Evolutionary conservation across 2,329 filamentous ascomycete genomes (phyloP), one percentile per base, ranked within the genome.

Genomic region (Ophiostoma quercus): DNA sequence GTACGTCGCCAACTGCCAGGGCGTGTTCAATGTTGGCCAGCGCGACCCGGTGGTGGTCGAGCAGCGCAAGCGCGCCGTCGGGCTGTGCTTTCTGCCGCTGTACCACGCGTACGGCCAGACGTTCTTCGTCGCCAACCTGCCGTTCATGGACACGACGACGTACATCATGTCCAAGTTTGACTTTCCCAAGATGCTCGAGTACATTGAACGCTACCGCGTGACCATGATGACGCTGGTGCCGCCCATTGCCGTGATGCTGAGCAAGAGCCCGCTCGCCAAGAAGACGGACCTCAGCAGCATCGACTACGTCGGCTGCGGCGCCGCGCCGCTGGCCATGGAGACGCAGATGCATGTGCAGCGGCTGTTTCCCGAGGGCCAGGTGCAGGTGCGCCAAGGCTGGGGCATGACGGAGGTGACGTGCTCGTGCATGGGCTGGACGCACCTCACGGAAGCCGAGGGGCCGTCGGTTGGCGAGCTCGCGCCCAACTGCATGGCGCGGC

Each of bases 371-470:
- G 78, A 1, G 69, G 73, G 76, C 3, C 74, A 76, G 1, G 69
- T 84, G 8, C 68, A 73, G 2, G 73, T 84, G 14, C 80, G 81
- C 76, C 92, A 94, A 78, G 92, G 91, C 3, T 96, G 91, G 90
- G 92, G 92, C 5, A 94, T 96, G 92, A 95, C 92, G 0, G 92
- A 95, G 77, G 80, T 85, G 2, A 95, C 92, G 0, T 94, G 92
- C 77, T 87, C 89, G 0, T 82, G 85, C 22, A 83, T 91, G 14
- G 83, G 83, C 7, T 93, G 88, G 84, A 83, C 90, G 72, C 85
- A 88, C 0, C 77, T 82, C 39, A 77, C 75, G 11, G 65, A 19
- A 12, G 65, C 65, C 65, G 65, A 47, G 5, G 65, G 65, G 12
- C 65, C 65, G n/a, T 77, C 83, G 2, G 90, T 94, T 1, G 91